A percentile compares a stretch with the other conserved stretches of the same genome.
These are phyloP conservation scores for Penicillium goetzii DNA, from an alignment of 495 filamentous ascomycete species.

Conservation along the genomic window DNA sequence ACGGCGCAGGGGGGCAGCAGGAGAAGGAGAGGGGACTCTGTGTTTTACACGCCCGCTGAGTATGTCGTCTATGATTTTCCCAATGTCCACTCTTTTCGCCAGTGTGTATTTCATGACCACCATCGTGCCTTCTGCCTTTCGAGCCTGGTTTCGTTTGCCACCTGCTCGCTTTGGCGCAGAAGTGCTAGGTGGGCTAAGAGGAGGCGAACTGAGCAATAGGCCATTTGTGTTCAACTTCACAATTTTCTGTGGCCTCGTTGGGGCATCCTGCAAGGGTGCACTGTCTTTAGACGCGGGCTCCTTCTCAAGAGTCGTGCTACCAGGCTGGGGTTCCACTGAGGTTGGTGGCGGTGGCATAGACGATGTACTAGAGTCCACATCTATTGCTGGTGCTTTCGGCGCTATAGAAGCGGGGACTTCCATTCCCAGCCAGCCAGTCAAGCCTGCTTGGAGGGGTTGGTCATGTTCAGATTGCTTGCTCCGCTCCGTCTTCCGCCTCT, in stretches of 20 bases:
- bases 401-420: background rate
- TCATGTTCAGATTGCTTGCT: conserved; percentile 21
- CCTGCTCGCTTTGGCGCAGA: conserved; percentile 31
- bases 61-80: conserved; percentile 57
- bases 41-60: conserved; percentile 32
- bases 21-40: background rate
- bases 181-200: conserved; percentile 28
- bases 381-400: background rate
- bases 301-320: background rate
- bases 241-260: conserved; percentile 44
- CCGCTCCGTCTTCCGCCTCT: conserved; percentile 56
- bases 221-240: conserved; percentile 60
- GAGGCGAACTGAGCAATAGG: conserved; percentile 58
- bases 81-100: conserved; percentile 33
- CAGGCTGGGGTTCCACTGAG: background rate
- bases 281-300: background rate
- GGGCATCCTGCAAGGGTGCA: background rate
- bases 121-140: conserved; percentile 35
- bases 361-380: background rate
- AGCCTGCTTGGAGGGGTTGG: conserved; percentile 10
- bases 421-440: conserved; percentile 31
- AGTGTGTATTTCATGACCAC: conserved; percentile 52
- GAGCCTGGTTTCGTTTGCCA: conserved; percentile 27
- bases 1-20: conserved; percentile 1
- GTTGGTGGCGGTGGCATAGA: background rate